Base-by-base conservation (phyloP, 352 stramenopile genomes). In the Phytophthora capsici region DNA sequence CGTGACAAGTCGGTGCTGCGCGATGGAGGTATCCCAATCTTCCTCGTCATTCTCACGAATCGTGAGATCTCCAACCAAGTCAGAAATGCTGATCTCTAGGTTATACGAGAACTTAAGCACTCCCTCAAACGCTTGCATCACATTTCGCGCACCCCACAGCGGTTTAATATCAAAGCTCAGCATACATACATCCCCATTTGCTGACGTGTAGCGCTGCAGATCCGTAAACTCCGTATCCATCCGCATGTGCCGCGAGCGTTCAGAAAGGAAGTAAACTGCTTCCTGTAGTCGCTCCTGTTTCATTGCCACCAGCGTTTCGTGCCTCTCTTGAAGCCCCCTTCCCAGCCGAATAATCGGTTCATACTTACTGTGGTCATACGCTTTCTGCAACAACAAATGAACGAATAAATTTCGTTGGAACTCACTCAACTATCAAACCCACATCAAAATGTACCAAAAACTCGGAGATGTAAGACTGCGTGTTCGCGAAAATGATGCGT, bases 101-200 rank as follows among this genome's bases (percentile, higher is more conserved):
- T 86, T 84, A 30, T 75, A 73, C 25, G 67, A 62, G 40, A 82
- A 86, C 50, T 80, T 68, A 9, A 76, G 55, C 40, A 81, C 65
- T 6, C 62, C 68, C 32, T 84, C 70, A 41, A 81, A 82, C 2
- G 75, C 70, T 51, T 79, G 69, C 30, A 63, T 68, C 22, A 82
- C 73, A 23, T 49, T 60, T 13, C 26, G 53, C 4, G 71, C 40
- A 0, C 37, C 48, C 5, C 36, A 38, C 41, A 88, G 63, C 17
- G 78, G 76, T n/a, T 73, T 83, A 19, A 85, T 70, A 56, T 88
- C 78, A 40, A 84, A 85, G 30, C 71, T 60, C 17, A 69, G 41
- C 17, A 71, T 37, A 44, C 55, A 74, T 20, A 75, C 62, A 47
- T 80, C 75, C n/a, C 65, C 63, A 28, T 78, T 67, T 14, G 30